Evolutionary conservation across 208 protist genomes (phyloP).

Genomic region (Wallacemonas sp.): DNA sequence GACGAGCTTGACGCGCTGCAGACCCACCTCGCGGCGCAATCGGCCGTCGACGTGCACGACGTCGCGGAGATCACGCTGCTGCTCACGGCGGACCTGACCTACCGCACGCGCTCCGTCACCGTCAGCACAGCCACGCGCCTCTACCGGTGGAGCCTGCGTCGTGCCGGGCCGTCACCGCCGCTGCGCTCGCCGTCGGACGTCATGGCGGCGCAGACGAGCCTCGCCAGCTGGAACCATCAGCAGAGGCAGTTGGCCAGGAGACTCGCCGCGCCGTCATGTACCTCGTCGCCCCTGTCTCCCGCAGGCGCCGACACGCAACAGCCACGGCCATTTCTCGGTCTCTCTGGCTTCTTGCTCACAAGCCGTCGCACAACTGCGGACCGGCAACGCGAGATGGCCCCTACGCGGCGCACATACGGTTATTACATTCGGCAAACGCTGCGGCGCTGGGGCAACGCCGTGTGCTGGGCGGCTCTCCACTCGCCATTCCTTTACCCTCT

Average conservation of each 20-base stretch:
- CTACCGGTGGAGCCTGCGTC: not conserved
- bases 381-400: not conserved
- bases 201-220: not conserved
- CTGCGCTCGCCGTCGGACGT: constrained; percentile 3
- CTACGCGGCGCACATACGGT: not conserved
- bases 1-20: constrained; percentile 24
- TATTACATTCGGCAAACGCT: constrained; percentile 2
- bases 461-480: constrained; percentile 9
- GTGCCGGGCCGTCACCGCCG: not conserved
- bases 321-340: constrained; percentile 1
- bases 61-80: constrained; percentile 24
- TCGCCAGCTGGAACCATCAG: constrained; percentile 9
- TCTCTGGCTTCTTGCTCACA: not conserved
- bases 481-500: constrained; percentile 1
- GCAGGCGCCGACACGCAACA: too few relatives aligned
- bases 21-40: constrained; percentile 9
- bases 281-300: not conserved
- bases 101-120: not conserved
- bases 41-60: constrained; percentile 12
- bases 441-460: not conserved
- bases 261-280: not conserved
- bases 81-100: constrained; percentile 18
- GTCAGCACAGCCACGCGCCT: too few relatives aligned
- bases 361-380: constrained; percentile 1
- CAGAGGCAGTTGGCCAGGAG: not conserved